Evolutionary conservation across 73 alveolate genomes (phyloP), one percentile per base, ranked within the genome.

Genomic region (Paramecium primaurelia): DNA sequence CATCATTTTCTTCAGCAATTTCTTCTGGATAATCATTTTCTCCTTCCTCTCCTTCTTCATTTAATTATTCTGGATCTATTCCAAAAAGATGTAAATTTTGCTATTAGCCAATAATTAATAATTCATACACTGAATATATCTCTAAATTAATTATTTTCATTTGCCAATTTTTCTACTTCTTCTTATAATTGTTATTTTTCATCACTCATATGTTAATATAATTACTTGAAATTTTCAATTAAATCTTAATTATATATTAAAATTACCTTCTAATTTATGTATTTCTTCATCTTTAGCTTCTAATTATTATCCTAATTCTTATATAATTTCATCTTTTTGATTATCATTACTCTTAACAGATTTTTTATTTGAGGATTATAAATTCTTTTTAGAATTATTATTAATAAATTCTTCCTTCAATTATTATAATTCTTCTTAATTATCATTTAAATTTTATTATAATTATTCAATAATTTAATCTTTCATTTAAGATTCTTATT

Each of bases 31-130:
- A 75, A 8, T 68, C 84, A 4, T 54, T 54, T 7, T 68, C 85
- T 4, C 69, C 88, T 36, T 40, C 88, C 40, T 75, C 88, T 16
- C 88, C 88, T 75, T 75, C 88, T 40, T 75, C 88, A 75, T 75
- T 75, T 34, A 75, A 37, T 75, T 75, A 40, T 10, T 75, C 49
- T 12, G 88, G 88, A 22, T 75, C 88, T 4, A 75, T 75, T 75
- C 88, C 88, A 37, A 75, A 75, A 10, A 75, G 34, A 75, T 75
- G 88, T 34, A 75, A 36, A 16, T 75, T 75, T 75, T 75, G 60
- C 88, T 75, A 75, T 37, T 18, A n/a, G 4, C 2, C 28, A 45
- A 37, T 75, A 34, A 37, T n/a, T 4, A 34, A 0, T 37, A 14
- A 12, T 34, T 34, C 20, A 14, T 75, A 75, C 88, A 75, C 88